Evolutionary conservation across 495 filamentous ascomycete species (phyloP).

Genomic region (Penicillium canescens): DNA sequence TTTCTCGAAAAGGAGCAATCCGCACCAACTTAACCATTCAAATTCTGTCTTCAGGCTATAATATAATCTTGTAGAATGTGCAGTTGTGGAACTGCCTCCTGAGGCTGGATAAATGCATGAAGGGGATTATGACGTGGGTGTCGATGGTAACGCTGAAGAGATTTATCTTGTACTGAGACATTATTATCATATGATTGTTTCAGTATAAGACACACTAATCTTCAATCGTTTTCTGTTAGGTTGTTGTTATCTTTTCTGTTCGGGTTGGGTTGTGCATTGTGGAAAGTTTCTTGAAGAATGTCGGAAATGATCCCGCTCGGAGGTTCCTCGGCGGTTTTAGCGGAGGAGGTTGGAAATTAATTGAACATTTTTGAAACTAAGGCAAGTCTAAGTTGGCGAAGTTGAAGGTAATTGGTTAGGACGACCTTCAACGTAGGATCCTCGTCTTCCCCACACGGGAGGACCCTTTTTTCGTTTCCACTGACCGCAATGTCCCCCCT

Average conservation of each 20-base stretch:
- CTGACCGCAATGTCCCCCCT: not conserved
- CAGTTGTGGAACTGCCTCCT: not conserved
- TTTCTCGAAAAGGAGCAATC: constrained; percentile 1
- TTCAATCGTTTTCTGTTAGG: not conserved
- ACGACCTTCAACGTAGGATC: not conserved
- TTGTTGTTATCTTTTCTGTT: not conserved
- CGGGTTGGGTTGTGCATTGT: not conserved
- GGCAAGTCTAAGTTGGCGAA: not conserved
- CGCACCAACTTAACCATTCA: not conserved
- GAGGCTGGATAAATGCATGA: constrained; percentile 1
- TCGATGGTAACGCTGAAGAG: not conserved
- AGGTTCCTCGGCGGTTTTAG: not conserved
- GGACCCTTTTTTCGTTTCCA: constrained; percentile 6
- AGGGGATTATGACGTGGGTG: not conserved
- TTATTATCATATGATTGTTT: constrained; percentile 4
- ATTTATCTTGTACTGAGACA: not conserved
- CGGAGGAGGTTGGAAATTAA: not conserved
- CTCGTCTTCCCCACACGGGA: not conserved
- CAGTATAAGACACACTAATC: constrained; percentile 5
- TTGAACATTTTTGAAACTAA: not conserved
- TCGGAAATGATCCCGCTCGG: not conserved
- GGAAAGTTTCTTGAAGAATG: not conserved
- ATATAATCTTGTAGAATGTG: not conserved
- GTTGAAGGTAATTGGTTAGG: not conserved
- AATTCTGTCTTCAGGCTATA: not conserved